Percentiles rank a stretch among this genome's conserved stretches.
phyloP scores from a whole-genome alignment of 2,329 filamentous ascomycete genomes.

The Epicoccum sorghinum region DNA sequence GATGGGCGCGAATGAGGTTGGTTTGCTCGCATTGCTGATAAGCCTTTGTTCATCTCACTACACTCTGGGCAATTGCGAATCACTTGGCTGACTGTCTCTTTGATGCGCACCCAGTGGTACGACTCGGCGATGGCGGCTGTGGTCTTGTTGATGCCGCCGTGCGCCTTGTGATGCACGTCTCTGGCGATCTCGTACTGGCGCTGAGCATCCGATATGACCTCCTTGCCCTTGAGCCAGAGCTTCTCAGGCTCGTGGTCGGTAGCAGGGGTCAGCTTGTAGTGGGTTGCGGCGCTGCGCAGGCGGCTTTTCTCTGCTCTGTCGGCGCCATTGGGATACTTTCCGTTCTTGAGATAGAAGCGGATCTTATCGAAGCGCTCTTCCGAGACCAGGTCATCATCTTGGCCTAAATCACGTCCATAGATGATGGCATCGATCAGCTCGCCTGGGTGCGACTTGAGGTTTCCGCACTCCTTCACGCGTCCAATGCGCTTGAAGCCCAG shows the following conservation, averaged over 20 bases:
- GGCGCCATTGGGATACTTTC: slow-evolving; percentile 89
- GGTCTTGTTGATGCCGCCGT: slow-evolving; percentile 97
- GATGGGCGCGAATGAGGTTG: slow-evolving; percentile 15
- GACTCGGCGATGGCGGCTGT: slow-evolving; percentile 91
- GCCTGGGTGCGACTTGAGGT: slow-evolving; percentile 54
- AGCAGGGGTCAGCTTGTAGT: slow-evolving; percentile 78
- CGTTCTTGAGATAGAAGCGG: slow-evolving; percentile 93
- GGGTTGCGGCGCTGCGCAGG: slow-evolving; percentile 88
- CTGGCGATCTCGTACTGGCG: slow-evolving; percentile 90
- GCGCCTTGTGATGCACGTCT: slow-evolving; percentile 73
- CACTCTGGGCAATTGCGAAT: slow-evolving; percentile 91
- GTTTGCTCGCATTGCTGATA: slow-evolving; percentile 33
- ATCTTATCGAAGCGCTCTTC: slow-evolving; percentile 99
- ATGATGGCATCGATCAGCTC: slow-evolving; percentile 59
- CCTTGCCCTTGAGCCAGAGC: slow-evolving; percentile 96
- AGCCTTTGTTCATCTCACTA: slow-evolving; percentile 66
- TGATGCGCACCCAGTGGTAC: slow-evolving; percentile 98
- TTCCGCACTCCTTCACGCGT: slow-evolving; percentile 66
- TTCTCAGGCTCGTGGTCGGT: slow-evolving; percentile 58
- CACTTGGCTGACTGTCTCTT: slow-evolving; percentile 93
- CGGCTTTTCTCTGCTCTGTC: slow-evolving; percentile 95
- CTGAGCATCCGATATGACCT: slow-evolving; percentile 89
- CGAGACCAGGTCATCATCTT: slow-evolving; percentile 81
- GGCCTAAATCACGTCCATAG: slow-evolving; percentile 65
- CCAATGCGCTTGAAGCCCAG: slow-evolving; percentile 93